These are phyloP conservation scores for Royoungia palumana DNA, from an alignment of 768 basidiomycete genomes.

Conservation along the genomic window DNA sequence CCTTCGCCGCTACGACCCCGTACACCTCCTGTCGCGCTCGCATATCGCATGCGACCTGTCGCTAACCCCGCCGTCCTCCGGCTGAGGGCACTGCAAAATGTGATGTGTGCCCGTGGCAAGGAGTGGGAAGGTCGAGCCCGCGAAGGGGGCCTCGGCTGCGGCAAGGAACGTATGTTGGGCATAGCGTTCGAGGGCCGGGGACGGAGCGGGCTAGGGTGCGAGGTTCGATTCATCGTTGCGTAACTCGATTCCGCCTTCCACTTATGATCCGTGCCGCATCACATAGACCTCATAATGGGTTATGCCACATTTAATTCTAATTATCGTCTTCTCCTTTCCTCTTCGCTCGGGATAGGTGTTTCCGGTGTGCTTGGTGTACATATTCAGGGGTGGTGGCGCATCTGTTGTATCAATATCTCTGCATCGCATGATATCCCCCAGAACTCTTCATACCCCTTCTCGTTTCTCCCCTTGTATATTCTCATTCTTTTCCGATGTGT, in stretches of 20 bases:
- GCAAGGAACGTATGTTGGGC: constrained; percentile 55
- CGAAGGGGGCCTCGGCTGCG: constrained; percentile 51
- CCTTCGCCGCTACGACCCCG: constrained; percentile 43
- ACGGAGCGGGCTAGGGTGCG: constrained; percentile 45
- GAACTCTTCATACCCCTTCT: neutral
- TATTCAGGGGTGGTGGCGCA: constrained; percentile 7
- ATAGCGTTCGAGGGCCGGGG: constrained; percentile 63
- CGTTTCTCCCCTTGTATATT: neutral
- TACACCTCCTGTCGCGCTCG: constrained; percentile 27
- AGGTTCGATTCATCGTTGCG: constrained; percentile 35
- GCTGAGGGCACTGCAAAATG: constrained; percentile 59
- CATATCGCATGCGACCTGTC: constrained; percentile 52
- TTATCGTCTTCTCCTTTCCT: constrained; percentile 11
- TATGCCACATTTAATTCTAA: constrained; percentile 34
- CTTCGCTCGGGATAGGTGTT: constrained; percentile 4
- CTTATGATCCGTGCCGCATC: neutral
- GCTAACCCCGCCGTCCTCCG: constrained; percentile 59
- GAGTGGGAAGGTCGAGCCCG: constrained; percentile 47
- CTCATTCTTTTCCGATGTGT: neutral
- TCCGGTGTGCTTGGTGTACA: constrained; percentile 1
- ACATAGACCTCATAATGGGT: constrained; percentile 26
- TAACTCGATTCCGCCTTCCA: constrained; percentile 6
- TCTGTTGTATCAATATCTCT: constrained; percentile 26
- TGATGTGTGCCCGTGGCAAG: constrained; percentile 42
- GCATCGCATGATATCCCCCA: constrained; percentile 23